Evolutionary conservation across 2,329 filamentous ascomycete species (phyloP).

Genomic region (Sporothrix variecibatus): DNA sequence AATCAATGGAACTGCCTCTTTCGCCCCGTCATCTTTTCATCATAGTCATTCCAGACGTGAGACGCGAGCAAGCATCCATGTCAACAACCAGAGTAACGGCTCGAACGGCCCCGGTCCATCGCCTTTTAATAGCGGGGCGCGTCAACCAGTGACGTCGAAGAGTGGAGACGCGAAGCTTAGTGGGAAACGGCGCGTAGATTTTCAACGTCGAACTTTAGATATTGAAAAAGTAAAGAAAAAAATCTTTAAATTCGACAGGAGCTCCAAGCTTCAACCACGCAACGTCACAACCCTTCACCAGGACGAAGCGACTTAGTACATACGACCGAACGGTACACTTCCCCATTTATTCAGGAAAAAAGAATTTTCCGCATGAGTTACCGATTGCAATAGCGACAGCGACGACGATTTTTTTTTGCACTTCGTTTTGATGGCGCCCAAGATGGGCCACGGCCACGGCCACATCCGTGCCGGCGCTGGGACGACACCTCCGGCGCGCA

Average conservation of each 20-base stretch:
- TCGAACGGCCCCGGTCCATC: neutral
- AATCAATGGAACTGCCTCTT: neutral
- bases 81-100: neutral
- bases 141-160: constrained; percentile 9
- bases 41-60: neutral
- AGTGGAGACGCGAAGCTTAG: constrained; percentile 17
- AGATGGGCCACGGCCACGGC: neutral
- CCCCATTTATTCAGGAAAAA: neutral
- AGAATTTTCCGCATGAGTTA: neutral
- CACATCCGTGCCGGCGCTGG: neutral
- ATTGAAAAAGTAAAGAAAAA: neutral
- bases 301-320: neutral
- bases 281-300: neutral
- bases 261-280: neutral
- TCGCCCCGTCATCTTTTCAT: neutral
- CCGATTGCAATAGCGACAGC: neutral
- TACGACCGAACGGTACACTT: neutral
- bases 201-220: neutral
- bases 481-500: neutral
- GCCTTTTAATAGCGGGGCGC: neutral
- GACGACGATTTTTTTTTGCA: too few species aligned
- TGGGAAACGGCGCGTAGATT: constrained; percentile 1
- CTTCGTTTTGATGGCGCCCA: neutral
- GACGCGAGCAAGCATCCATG: neutral
- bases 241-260: neutral